Conservation (phyloP, 2,329 filamentous ascomycete genomes). For the Colletotrichum lupini region DNA sequence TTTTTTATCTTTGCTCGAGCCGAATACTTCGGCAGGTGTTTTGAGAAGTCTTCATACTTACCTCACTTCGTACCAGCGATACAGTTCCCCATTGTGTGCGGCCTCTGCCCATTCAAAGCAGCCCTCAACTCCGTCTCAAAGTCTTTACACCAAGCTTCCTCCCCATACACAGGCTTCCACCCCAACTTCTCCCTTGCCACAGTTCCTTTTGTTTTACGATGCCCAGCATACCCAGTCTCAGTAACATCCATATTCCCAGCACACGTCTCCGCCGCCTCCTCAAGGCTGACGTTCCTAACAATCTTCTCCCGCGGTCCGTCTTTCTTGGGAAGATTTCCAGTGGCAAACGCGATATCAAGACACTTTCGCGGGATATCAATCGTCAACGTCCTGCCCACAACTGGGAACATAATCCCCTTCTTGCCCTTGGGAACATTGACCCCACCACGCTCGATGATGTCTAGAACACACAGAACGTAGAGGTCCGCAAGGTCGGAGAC, state of each 20-base stretch:
- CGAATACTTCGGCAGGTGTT: background rate
- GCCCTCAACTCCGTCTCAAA: slow-evolving; percentile 27
- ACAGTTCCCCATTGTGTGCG: background rate
- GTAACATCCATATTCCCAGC: slow-evolving; percentile 27
- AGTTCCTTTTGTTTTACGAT: slow-evolving; percentile 12
- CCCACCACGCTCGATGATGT: slow-evolving; percentile 20
- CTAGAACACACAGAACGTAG: slow-evolving; percentile 31
- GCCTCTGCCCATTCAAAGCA: slow-evolving; percentile 7
- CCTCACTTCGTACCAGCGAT: slow-evolving; percentile 23
- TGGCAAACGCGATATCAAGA: slow-evolving; percentile 33
- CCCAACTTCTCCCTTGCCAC: slow-evolving; percentile 6
- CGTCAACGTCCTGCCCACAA: slow-evolving; percentile 8
- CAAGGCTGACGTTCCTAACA: slow-evolving; percentile 14
- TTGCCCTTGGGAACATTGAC: slow-evolving; percentile 9
- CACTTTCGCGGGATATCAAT: slow-evolving; percentile 26
- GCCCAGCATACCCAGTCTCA: slow-evolving; percentile 27
- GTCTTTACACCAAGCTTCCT: slow-evolving; percentile 21
- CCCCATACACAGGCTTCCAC: background rate
- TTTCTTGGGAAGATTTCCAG: slow-evolving; percentile 26
- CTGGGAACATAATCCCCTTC: slow-evolving; percentile 28
- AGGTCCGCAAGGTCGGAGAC: slow-evolving; percentile 37
- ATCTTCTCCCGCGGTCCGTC: slow-evolving; percentile 14
- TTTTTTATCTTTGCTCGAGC: no score
- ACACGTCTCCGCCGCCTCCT: slow-evolving; percentile 31
- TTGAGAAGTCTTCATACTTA: rapidly evolving